Percentiles rank a stretch among this genome's conserved stretches.
Conservation (phyloP, 495 filamentous ascomycete species). For the Cladorrhinum samala region DNA sequence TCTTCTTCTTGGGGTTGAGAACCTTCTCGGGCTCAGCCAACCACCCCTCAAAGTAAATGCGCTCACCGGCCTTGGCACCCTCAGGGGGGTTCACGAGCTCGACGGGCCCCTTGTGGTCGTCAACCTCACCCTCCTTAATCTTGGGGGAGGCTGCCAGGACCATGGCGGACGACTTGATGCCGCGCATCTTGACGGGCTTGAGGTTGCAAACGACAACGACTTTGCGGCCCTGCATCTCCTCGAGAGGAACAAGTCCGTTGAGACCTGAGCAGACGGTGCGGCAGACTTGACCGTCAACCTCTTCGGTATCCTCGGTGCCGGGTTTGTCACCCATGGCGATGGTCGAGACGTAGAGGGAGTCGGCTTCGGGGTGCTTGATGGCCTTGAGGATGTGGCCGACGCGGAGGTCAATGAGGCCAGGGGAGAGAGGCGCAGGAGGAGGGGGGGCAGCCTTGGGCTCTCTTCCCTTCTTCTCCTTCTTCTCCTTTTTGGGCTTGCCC, state of each 20-base stretch:
- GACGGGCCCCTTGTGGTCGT: slow-evolving; percentile 82
- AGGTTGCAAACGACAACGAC: slow-evolving; percentile 93
- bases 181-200: slow-evolving; percentile 98
- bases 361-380: slow-evolving; percentile 90
- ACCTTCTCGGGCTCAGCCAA: slow-evolving; percentile 83
- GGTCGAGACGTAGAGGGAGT: slow-evolving; percentile 92
- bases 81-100: slow-evolving; percentile 84
- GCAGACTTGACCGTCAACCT: slow-evolving; percentile 79
- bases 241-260: slow-evolving; percentile 85
- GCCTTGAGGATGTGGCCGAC: slow-evolving; percentile 96
- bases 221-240: slow-evolving; percentile 93
- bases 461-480: slow-evolving; percentile 76
- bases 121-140: slow-evolving; percentile 67
- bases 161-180: slow-evolving; percentile 93
- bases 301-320: slow-evolving; percentile 77
- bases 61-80: slow-evolving; percentile 73
- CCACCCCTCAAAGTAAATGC: slow-evolving; percentile 92
- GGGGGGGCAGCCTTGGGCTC: slow-evolving; percentile 63
- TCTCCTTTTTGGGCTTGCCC: slow-evolving; percentile 31
- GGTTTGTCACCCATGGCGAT: slow-evolving; percentile 88
- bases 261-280: slow-evolving; percentile 95
- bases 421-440: slow-evolving; percentile 64
- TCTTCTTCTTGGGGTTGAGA: slow-evolving; percentile 98
- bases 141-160: slow-evolving; percentile 88
- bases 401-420: slow-evolving; percentile 83